These are phyloP conservation scores for Fraxinus nigra DNA, from an alignment of 305 asterid genomes.

Conservation along the genomic window DNA sequence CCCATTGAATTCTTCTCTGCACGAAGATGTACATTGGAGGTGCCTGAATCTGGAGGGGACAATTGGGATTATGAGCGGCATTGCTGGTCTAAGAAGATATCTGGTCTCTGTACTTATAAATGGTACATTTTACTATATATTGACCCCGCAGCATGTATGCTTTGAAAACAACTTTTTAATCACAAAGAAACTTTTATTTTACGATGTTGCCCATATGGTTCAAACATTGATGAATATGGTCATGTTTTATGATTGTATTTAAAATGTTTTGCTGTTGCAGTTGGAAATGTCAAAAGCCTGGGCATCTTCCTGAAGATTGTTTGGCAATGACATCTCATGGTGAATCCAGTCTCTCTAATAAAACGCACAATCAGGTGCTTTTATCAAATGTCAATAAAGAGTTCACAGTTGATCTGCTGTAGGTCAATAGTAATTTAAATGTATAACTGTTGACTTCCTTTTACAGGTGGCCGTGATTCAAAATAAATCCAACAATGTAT, in stretches of 20 bases:
- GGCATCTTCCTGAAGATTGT: conserved; percentile 92
- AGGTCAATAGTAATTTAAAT: not conserved
- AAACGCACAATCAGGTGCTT: conserved; percentile 36
- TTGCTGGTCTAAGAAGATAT: conserved; percentile 66
- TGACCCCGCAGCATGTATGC: not conserved
- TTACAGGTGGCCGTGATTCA: conserved; percentile 44
- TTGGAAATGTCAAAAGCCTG: conserved; percentile 82
- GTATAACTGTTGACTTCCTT: not conserved
- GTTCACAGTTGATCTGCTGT: not conserved
- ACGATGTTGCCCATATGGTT: not conserved
- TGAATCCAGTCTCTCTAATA: conserved; percentile 29
- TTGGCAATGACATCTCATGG: conserved; percentile 42
- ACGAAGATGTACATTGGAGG: conserved; percentile 39
- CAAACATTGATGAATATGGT: not conserved
- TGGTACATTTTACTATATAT: conserved; percentile 43
- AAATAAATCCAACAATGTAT: conserved; percentile 32
- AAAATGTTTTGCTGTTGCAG: conserved; percentile 39
- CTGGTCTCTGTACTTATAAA: conserved; percentile 70
- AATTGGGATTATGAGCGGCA: conserved; percentile 58
- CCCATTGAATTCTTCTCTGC: conserved; percentile 34
- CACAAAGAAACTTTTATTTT: not conserved
- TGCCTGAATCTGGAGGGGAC: conserved; percentile 68
- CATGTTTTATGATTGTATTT: conserved; percentile 2
- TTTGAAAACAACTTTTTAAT: not conserved
- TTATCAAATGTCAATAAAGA: not conserved